Conservation (phyloP, 805 yeast species). For the Barnettozyma sucrosica region DNA sequence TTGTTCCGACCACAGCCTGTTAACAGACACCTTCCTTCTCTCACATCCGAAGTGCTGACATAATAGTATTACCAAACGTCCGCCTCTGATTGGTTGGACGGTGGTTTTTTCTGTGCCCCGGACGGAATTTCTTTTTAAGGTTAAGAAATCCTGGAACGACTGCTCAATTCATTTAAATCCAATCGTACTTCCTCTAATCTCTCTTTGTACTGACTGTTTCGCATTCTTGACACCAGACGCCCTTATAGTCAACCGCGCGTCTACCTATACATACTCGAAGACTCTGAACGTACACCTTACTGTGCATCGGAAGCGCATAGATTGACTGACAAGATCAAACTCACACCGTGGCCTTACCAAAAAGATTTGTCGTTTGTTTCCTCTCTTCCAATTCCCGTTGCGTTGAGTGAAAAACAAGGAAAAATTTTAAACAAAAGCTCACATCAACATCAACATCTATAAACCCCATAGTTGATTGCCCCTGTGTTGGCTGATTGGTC, state of each 20-base stretch:
- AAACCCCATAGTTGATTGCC: background rate
- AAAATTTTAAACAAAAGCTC: background rate
- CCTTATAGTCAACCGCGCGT: too few species aligned
- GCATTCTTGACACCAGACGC: too few species aligned
- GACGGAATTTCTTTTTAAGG: conserved; percentile 8
- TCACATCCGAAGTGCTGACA: background rate
- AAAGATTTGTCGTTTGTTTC: too few species aligned
- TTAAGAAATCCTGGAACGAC: conserved; percentile 1
- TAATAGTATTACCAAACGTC: conserved; percentile 3
- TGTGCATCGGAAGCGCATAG: too few species aligned
- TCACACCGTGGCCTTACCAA: background rate
- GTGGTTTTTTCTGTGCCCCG: background rate
- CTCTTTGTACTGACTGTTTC: background rate
- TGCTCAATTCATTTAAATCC: background rate
- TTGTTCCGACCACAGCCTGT: background rate
- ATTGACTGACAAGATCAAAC: background rate
- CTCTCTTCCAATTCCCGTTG: background rate
- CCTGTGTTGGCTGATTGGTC: background rate
- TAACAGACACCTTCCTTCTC: too few species aligned
- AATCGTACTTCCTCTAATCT: background rate
- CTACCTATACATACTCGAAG: too few species aligned
- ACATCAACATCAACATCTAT: too few species aligned
- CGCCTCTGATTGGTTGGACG: conserved; percentile 3
- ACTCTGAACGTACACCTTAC: background rate
- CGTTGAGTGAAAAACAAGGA: conserved; percentile 3